Evolutionary conservation across 139 green algal species (phyloP).

Genomic region (Nannochloris sp.): DNA sequence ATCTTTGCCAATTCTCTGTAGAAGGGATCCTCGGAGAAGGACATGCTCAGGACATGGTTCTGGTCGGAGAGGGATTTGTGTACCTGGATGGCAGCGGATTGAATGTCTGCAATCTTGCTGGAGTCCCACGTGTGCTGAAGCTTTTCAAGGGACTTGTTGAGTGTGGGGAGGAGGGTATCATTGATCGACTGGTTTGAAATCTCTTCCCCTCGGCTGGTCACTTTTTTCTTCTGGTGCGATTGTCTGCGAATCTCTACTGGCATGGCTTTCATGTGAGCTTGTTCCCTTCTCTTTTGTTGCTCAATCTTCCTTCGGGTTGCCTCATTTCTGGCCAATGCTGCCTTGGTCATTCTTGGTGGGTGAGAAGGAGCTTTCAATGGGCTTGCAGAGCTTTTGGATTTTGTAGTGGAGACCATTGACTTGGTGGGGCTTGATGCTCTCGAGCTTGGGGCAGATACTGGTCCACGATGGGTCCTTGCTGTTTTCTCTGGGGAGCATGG

Average conservation of each 20-base stretch:
- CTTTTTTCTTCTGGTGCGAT: too few relatives aligned
- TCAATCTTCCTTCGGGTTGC: not conserved
- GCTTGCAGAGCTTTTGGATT: not conserved
- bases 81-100: not conserved
- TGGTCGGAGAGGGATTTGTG: not conserved
- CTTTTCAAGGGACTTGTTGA: not conserved
- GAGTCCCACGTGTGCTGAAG: not conserved
- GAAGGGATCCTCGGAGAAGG: not conserved
- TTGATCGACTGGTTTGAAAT: not conserved
- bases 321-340: conserved; percentile 5
- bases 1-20: not conserved
- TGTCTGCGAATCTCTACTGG: not conserved
- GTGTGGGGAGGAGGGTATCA: not conserved
- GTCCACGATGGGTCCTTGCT: not conserved
- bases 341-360: conserved; percentile 6
- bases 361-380: not conserved
- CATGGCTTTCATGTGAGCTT: conserved; percentile 5
- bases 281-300: not conserved
- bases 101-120: not conserved
- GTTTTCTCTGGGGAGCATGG: not conserved
- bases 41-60: not conserved
- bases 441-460: not conserved
- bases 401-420: not conserved
- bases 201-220: not conserved
- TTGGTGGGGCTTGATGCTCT: not conserved